Percentiles rank a stretch among this genome's conserved stretches.
Evolutionary conservation across 2,329 filamentous ascomycete species (phyloP).

Genomic region (Fusarium sacchari): DNA sequence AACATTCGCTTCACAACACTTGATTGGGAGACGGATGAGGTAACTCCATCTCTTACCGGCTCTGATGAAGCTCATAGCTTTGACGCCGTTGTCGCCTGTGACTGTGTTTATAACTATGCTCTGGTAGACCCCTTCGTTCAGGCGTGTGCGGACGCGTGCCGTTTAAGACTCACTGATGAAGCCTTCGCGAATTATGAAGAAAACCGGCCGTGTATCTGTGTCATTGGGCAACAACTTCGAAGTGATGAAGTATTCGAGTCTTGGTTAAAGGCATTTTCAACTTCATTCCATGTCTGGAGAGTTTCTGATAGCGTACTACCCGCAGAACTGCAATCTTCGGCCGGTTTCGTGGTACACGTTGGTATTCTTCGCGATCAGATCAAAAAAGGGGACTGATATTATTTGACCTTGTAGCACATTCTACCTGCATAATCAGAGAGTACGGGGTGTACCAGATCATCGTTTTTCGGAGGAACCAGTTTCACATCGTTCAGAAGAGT

Average conservation of each 20-base stretch:
- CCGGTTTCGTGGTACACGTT: constrained; percentile 85
- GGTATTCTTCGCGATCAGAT: constrained; percentile 66
- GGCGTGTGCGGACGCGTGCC: constrained; percentile 80
- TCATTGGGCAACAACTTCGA: constrained; percentile 90
- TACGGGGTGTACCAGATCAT: background rate
- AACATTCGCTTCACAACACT: constrained; percentile 69
- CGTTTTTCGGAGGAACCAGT: background rate
- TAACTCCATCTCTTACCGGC: constrained; percentile 56
- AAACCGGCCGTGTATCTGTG: constrained; percentile 70
- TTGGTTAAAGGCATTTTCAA: constrained; percentile 78
- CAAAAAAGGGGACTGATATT: background rate
- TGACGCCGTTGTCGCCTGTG: constrained; percentile 83
- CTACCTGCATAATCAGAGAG: background rate
- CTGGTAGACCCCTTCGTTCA: constrained; percentile 84
- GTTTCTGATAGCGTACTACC: constrained; percentile 72
- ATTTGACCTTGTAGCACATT: background rate
- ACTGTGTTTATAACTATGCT: constrained; percentile 95
- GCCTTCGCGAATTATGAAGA: constrained; percentile 19
- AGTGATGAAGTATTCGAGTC: constrained; percentile 84
- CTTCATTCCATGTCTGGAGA: constrained; percentile 78
- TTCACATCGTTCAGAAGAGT: constrained; percentile 1
- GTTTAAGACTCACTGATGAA: constrained; percentile 55
- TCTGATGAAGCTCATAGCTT: constrained; percentile 59
- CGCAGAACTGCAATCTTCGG: constrained; percentile 66
- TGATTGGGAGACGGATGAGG: constrained; percentile 83